These are phyloP conservation scores for Solanum aculeatissimum DNA, from an alignment of 305 asterid species.

Conservation along the genomic window DNA sequence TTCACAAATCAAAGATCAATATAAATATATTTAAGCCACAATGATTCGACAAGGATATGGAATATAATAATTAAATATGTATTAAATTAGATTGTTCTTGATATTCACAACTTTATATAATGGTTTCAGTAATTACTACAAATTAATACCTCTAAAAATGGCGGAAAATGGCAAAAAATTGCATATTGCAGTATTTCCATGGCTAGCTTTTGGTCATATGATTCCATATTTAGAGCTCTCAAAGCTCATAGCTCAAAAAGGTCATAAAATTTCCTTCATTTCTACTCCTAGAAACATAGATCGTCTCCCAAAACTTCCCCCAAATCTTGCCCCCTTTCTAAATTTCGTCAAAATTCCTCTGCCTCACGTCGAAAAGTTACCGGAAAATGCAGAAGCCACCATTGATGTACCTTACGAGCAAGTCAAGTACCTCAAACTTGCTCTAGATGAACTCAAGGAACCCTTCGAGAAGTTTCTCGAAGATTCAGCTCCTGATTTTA, in stretches of 20 bases:
- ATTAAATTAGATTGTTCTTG: no score
- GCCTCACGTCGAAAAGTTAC: conserved; percentile 9
- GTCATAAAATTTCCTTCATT: conserved; percentile 33
- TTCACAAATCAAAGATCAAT: no score
- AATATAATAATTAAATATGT: no score
- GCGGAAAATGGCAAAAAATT: conserved; percentile 1
- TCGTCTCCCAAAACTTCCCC: conserved; percentile 40
- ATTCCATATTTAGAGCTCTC: conserved; percentile 39
- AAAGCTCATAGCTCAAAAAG: conserved; percentile 30
- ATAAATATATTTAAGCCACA: no score
- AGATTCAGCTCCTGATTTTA: conserved; percentile 14
- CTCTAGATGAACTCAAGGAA: conserved; percentile 21
- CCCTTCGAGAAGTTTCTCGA: conserved; percentile 10
- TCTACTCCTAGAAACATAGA: conserved; percentile 38
- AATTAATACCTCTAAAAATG: neutral
- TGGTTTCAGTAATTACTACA: no score
- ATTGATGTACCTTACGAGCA: conserved; percentile 9
- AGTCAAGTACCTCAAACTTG: conserved; percentile 26
- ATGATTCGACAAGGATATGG: no score
- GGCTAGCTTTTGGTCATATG: conserved; percentile 54
- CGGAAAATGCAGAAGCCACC: conserved; percentile 39
- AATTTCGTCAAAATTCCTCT: conserved; percentile 17
- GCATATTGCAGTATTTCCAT: conserved; percentile 42
- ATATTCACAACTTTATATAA: no score
- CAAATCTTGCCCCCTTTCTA: neutral